A percentile compares a stretch with the other conserved stretches of the same genome.
phyloP scores from a whole-genome alignment of 176 grass and related monocot genomes.

The Eremochloa ophiuroides region DNA sequence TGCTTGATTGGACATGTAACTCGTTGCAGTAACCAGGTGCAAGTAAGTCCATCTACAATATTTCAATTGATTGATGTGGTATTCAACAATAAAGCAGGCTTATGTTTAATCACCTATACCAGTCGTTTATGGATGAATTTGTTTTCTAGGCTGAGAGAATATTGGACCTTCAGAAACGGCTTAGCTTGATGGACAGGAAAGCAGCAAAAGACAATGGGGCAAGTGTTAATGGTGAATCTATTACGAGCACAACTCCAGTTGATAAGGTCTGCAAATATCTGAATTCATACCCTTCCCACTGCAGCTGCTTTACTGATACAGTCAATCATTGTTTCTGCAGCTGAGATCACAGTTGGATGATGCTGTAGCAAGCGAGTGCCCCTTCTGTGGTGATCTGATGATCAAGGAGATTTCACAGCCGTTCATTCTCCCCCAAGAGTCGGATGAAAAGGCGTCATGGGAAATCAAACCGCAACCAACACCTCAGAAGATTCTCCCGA shows the following conservation, averaged over 20 bases:
- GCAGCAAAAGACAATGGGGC: constrained; percentile 45
- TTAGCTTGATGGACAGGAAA: constrained; percentile 72
- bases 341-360: constrained; percentile 84
- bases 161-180: constrained; percentile 80
- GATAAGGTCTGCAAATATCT: constrained; percentile 60
- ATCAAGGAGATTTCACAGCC: constrained; percentile 86
- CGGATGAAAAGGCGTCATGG: constrained; percentile 74
- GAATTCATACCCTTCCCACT: not conserved
- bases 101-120: not conserved
- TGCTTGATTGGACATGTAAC: constrained; percentile 94
- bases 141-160: constrained; percentile 75
- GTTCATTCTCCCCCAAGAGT: constrained; percentile 68
- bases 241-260: constrained; percentile 41
- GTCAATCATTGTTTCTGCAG: constrained; percentile 28
- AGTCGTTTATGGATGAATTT: not conserved
- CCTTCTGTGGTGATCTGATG: constrained; percentile 95
- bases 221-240: constrained; percentile 43
- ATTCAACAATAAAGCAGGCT: not conserved
- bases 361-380: constrained; percentile 86
- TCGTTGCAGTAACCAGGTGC: constrained; percentile 54
- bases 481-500: constrained; percentile 71
- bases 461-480: constrained; percentile 65
- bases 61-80: not conserved
- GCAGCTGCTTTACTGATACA: constrained; percentile 3
- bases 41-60: constrained; percentile 44